Base-by-base conservation (phyloP, 176 grass and related monocot species). In the Echinochloa phyllopogon region DNA sequence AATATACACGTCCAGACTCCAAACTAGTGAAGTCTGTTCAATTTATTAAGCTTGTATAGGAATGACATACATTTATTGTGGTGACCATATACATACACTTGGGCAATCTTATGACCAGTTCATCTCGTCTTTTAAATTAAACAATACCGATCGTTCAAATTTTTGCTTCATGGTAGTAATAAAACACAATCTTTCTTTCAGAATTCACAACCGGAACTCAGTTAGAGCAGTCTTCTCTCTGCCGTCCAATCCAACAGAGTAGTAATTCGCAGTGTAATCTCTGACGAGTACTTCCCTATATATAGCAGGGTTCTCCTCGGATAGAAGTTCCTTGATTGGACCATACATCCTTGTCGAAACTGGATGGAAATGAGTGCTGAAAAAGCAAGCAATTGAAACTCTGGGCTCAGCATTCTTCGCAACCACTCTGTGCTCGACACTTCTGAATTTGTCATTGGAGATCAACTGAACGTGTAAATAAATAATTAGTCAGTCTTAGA, bases 361-460 rank as follows among this genome's bases (percentile, higher is more conserved):
- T 20, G 80, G 75, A 58, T 82, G 50, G 1, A 88, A 80, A 80
- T 88, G 33, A 24, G 87, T 88, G 78, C 84, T 89, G 65, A 90
- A 90, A n/a, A 95, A 86, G 49, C 88, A 90, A 0, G 83, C 88
- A 5, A 95, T 74, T 0, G 93, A 95, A 2, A 92, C 64, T 17
- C 90, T 87, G 0, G 85, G 88, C 0, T 51, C 70, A 4, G 73
- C 58, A 2, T 83, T 66, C 79, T 90, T 90, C 0, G 83, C 79
- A 10, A 90, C 37, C 52, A 95, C 93, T 84, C 90, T 88, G 57
- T 92, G 93, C 17, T 95, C 90, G n/a, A 76, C 85, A 14, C 93
- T 90, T 2, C 25, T 90, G 64, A 90, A 88, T 64, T n/a, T 84
- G 25, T 92, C 90, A 48, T 95, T 95, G 25, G 88, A 77, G 48